Evolutionary conservation across 768 basidiomycete species (phyloP).

Genomic region (Lyophyllum atratum): DNA sequence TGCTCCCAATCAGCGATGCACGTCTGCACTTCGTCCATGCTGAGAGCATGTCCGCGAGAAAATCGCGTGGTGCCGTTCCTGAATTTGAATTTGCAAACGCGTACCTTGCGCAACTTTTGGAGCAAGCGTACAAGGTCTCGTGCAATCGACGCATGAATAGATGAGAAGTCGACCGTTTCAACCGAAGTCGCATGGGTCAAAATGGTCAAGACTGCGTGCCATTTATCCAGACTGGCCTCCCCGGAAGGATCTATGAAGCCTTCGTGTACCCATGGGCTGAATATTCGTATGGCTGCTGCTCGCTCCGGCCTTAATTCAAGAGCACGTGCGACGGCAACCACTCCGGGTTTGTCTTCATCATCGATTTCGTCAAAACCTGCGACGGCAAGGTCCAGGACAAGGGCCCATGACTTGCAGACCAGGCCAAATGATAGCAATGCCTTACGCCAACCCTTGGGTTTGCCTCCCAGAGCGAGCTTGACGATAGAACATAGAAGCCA

Average conservation of each 20-base stretch:
- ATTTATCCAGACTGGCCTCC: neutral
- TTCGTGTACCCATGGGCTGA: constrained; percentile 1
- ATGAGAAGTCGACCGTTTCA: neutral
- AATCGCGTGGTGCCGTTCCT: neutral
- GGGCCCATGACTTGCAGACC: constrained; percentile 9
- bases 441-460: constrained; percentile 2
- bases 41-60: neutral
- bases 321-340: constrained; percentile 1
- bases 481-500: neutral
- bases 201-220: constrained; percentile 6
- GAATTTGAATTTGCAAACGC: neutral
- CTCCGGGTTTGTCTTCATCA: constrained; percentile 1
- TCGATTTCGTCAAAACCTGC: constrained; percentile 3
- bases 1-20: constrained; percentile 1
- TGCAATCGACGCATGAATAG: neutral
- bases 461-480: neutral
- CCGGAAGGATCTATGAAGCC: neutral
- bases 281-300: constrained; percentile 4
- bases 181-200: neutral
- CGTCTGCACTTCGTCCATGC: neutral
- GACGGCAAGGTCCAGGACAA: constrained; percentile 5
- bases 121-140: neutral
- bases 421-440: constrained; percentile 1
- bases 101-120: neutral
- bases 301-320: constrained; percentile 1